phyloP scores from a whole-genome alignment of 805 yeast species.

The Hanseniaspora singularis region DNA sequence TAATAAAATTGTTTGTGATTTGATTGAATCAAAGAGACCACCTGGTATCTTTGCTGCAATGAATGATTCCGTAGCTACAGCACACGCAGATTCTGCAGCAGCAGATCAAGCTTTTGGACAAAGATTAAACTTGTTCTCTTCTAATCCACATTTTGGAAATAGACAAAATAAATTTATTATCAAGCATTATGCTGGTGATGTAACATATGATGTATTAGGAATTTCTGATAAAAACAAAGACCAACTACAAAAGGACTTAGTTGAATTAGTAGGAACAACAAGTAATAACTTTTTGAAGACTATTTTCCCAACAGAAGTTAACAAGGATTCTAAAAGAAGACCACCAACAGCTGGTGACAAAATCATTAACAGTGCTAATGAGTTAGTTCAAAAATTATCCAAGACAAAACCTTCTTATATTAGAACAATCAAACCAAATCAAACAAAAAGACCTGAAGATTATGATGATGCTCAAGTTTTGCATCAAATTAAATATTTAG shows the following conservation, averaged over 20 bases:
- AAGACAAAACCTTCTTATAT: slow-evolving; percentile 91
- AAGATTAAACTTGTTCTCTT: slow-evolving; percentile 70
- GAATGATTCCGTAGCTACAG: slow-evolving; percentile 95
- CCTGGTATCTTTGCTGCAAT: slow-evolving; percentile 94
- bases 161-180: slow-evolving; percentile 78
- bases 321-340: slow-evolving; percentile 59
- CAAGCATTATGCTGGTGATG: slow-evolving; percentile 98
- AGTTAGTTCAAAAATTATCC: slow-evolving; percentile 76
- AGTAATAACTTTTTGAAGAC: slow-evolving; percentile 47
- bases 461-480: slow-evolving; percentile 80
- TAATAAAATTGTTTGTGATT: slow-evolving; percentile 90
- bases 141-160: slow-evolving; percentile 78
- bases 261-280: slow-evolving; percentile 66
- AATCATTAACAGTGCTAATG: slow-evolving; percentile 83
- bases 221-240: slow-evolving; percentile 98
- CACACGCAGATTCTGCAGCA: slow-evolving; percentile 92
- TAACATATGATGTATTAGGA: slow-evolving; percentile 72
- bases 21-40: slow-evolving; percentile 86
- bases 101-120: slow-evolving; percentile 95
- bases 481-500: slow-evolving; percentile 91
- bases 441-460: slow-evolving; percentile 78
- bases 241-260: slow-evolving; percentile 74
- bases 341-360: slow-evolving; percentile 96
- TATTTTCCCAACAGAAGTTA: slow-evolving; percentile 55
- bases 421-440: slow-evolving; percentile 95